Percentiles rank a stretch among this genome's conserved stretches.
phyloP scores from a whole-genome alignment of 1,284 basidiomycete genomes.

The Coriolopsis trogii region DNA sequence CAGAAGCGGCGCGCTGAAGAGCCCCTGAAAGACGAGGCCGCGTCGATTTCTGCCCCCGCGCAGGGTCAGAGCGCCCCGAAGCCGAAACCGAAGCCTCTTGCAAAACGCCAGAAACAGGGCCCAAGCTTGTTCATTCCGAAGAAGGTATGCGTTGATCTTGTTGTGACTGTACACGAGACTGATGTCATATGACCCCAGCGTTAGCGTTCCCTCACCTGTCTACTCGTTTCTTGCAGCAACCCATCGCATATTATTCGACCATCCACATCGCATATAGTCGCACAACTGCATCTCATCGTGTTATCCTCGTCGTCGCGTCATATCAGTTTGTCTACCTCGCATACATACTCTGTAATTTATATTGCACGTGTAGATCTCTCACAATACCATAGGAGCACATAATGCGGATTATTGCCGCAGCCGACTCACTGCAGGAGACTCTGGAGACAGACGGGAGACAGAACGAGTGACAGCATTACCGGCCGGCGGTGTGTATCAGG shows the following conservation, averaged over 20 bases:
- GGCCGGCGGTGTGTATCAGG: too few relatives aligned
- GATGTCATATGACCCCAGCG: background rate
- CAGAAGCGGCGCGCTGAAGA: conserved; percentile 28
- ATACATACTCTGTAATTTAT: too few relatives aligned
- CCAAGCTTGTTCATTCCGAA: conserved; percentile 37
- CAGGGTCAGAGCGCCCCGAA: conserved; percentile 7
- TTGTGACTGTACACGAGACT: too few relatives aligned
- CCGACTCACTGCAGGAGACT: too few relatives aligned
- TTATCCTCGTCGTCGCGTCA: background rate
- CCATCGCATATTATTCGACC: background rate
- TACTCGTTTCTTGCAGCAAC: too few relatives aligned
- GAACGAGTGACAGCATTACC: too few relatives aligned
- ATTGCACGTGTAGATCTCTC: too few relatives aligned
- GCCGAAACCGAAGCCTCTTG: conserved; percentile 20
- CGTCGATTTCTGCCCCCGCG: background rate
- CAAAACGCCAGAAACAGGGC: conserved; percentile 33
- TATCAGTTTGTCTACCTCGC: conserved; percentile 1
- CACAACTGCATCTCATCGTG: background rate
- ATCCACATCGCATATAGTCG: background rate
- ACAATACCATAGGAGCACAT: background rate
- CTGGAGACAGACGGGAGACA: too few relatives aligned
- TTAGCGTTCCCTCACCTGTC: too few relatives aligned
- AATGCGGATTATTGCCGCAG: background rate
- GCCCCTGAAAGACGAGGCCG: conserved; percentile 3
- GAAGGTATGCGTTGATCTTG: conserved; percentile 17